A percentile compares a stretch with the other conserved stretches of the same genome.
Conservation (phyloP, 2,329 filamentous ascomycete genomes). For the Allantophomopsis cytisporea region DNA sequence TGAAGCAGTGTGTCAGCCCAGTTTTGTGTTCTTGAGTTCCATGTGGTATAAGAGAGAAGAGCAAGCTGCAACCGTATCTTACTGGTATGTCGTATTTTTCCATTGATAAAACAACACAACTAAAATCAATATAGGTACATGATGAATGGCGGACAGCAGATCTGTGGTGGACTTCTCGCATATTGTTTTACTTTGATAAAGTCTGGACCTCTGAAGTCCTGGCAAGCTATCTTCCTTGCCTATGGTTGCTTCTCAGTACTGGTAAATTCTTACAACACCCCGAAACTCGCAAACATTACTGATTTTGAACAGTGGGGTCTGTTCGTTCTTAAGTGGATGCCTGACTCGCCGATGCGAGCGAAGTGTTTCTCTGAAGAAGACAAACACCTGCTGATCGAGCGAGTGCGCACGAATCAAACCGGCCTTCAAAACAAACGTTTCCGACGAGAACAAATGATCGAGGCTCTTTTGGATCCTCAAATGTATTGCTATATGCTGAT, state of each 20-base stretch:
- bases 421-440: conserved; percentile 38
- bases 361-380: conserved; percentile 24
- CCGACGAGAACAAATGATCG: conserved; percentile 32
- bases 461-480: conserved; percentile 48
- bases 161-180: conserved; percentile 47
- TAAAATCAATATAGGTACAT: conserved; percentile 34
- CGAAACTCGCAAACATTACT: no score
- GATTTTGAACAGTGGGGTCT: conserved; percentile 19
- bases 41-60: conserved; percentile 65
- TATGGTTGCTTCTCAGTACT: conserved; percentile 29
- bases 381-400: conserved; percentile 33
- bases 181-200: conserved; percentile 42
- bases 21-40: conserved; percentile 49
- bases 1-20: conserved; percentile 53
- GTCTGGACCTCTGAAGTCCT: conserved; percentile 38
- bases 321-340: conserved; percentile 29
- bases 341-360: conserved; percentile 35
- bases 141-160: conserved; percentile 48
- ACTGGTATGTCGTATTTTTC: conserved; percentile 44
- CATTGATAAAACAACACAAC: not conserved
- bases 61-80: conserved; percentile 48
- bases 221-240: conserved; percentile 42
- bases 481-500: conserved; percentile 51
- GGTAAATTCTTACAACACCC: no score
- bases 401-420: conserved; percentile 42